Conservation (phyloP, 2,329 filamentous ascomycete genomes). For the Aspergillus tamarii region DNA sequence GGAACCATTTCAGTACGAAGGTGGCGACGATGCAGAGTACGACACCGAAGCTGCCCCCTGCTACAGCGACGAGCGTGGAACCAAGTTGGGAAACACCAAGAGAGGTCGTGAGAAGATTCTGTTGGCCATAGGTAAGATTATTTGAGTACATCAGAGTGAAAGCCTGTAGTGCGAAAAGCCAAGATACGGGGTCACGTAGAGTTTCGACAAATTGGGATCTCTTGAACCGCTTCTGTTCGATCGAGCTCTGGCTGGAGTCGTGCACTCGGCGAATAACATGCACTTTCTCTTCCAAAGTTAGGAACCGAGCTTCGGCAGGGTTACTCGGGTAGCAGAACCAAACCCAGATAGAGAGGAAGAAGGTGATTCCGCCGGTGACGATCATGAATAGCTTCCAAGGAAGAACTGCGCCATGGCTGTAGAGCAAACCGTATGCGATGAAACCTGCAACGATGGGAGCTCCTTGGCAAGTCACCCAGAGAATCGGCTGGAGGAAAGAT, state of each 20-base stretch:
- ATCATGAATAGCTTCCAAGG: constrained; percentile 5
- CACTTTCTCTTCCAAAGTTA: not conserved
- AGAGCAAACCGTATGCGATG: constrained; percentile 1
- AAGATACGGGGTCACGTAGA: constrained; percentile 1
- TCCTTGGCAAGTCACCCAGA: constrained; percentile 4
- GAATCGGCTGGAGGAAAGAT: not conserved
- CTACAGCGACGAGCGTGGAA: constrained; percentile 1
- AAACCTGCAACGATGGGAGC: not conserved
- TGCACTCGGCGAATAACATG: not conserved
- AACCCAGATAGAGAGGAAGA: not conserved
- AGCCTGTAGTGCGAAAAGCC: constrained; percentile 1
- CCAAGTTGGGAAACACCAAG: not conserved
- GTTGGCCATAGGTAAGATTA: not conserved
- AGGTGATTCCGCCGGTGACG: not conserved
- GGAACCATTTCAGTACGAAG: not conserved
- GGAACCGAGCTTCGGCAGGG: not conserved
- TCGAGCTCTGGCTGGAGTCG: not conserved
- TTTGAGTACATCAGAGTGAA: constrained; percentile 3
- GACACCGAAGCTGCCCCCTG: not conserved
- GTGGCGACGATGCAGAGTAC: not conserved
- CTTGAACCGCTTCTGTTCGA: constrained; percentile 3
- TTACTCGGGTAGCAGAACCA: not conserved
- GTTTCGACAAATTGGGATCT: not conserved
- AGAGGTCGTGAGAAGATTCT: constrained; percentile 2
- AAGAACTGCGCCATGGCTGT: not conserved